These are phyloP conservation scores for Puccinia novopanici DNA, from an alignment of 1,284 basidiomycete species.

Conservation along the genomic window DNA sequence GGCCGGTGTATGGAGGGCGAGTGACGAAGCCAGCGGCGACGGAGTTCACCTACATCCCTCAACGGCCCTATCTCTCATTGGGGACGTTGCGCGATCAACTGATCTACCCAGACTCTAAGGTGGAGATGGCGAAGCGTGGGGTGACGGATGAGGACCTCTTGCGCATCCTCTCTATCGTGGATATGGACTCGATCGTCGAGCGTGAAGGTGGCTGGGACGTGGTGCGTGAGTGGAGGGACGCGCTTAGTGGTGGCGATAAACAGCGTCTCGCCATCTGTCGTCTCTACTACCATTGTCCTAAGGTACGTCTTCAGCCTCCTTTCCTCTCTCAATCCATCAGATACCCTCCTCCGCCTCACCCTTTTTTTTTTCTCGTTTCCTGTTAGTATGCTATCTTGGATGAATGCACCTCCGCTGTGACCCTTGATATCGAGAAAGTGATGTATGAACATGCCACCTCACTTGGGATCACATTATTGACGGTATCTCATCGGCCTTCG, in stretches of 20 bases:
- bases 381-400: slow-evolving; percentile 88
- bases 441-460: slow-evolving; percentile 90
- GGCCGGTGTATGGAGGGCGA: slow-evolving; percentile 92
- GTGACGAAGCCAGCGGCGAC: slow-evolving; percentile 89
- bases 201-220: slow-evolving; percentile 95
- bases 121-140: slow-evolving; percentile 74
- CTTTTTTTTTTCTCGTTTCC: neutral
- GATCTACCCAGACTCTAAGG: slow-evolving; percentile 75
- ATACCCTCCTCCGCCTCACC: neutral
- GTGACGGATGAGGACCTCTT: slow-evolving; percentile 76
- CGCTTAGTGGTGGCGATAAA: slow-evolving; percentile 72
- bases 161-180: slow-evolving; percentile 73
- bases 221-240: slow-evolving; percentile 86
- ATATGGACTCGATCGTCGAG: slow-evolving; percentile 84
- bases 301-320: slow-evolving; percentile 63
- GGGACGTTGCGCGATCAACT: slow-evolving; percentile 92
- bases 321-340: neutral
- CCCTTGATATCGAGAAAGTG: slow-evolving; percentile 83
- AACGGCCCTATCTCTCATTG: slow-evolving; percentile 87
- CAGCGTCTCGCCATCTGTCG: slow-evolving; percentile 91
- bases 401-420: slow-evolving; percentile 92
- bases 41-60: slow-evolving; percentile 92
- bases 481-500: slow-evolving; percentile 66
- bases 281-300: slow-evolving; percentile 91
- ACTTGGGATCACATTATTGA: slow-evolving; percentile 59